A percentile compares a stretch with the other conserved stretches of the same genome.
phyloP scores from a whole-genome alignment of 2,329 filamentous ascomycete species.

The Venturia carpophila region DNA sequence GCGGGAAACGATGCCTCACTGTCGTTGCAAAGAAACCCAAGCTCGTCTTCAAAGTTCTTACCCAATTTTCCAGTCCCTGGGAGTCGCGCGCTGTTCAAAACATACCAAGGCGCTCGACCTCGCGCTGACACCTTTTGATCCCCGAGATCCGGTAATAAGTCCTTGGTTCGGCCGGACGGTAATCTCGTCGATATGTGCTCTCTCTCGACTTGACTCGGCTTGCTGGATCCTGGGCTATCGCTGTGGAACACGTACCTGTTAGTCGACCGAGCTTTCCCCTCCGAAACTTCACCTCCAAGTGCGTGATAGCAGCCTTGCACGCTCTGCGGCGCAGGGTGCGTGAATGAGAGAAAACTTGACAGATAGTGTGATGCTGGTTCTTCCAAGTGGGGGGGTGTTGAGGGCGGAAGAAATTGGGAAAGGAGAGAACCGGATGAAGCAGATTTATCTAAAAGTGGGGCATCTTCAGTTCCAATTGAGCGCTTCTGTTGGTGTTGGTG shows the following conservation, averaged over 20 bases:
- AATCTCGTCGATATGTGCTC: background rate
- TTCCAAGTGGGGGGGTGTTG: background rate
- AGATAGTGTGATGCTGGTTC: background rate
- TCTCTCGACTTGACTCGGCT: background rate
- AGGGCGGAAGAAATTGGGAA: background rate
- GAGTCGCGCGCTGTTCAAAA: constrained; percentile 12
- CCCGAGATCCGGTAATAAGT: background rate
- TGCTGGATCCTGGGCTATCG: background rate
- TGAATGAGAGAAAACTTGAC: background rate
- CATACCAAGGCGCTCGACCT: constrained; percentile 13
- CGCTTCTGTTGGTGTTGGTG: background rate
- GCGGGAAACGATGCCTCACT: background rate
- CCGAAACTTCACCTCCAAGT: background rate
- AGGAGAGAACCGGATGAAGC: background rate
- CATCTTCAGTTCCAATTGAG: background rate
- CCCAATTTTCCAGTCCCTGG: background rate
- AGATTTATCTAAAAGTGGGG: constrained; percentile 6
- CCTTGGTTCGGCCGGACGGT: background rate
- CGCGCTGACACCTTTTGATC: background rate
- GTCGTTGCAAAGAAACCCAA: background rate
- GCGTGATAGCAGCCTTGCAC: constrained; percentile 8
- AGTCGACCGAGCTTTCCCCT: background rate
- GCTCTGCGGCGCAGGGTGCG: background rate
- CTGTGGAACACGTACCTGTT: constrained; percentile 1
- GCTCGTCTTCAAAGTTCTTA: background rate